phyloP scores from a whole-genome alignment of 805 yeast species.

The Schwanniomyces sp. region DNA sequence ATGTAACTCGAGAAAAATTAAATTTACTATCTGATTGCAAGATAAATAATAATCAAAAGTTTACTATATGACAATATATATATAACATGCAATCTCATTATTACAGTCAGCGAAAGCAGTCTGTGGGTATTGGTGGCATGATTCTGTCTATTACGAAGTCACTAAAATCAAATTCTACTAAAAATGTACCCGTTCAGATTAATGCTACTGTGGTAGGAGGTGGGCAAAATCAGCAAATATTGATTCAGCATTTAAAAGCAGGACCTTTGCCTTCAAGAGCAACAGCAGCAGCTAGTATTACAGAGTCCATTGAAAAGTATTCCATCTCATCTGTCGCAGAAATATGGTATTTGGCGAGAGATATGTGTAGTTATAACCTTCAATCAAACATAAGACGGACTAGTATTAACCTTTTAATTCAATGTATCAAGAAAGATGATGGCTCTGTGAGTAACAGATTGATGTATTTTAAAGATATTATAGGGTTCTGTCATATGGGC shows the following conservation, averaged over 20 bases:
- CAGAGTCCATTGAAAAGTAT: slow-evolving; percentile 49
- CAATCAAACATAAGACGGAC: slow-evolving; percentile 35
- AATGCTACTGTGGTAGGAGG: slow-evolving; percentile 48
- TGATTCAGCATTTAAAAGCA: slow-evolving; percentile 37
- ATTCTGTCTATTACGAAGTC: slow-evolving; percentile 40
- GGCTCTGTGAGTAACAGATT: slow-evolving; percentile 47
- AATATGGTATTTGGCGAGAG: slow-evolving; percentile 70
- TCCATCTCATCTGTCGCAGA: slow-evolving; percentile 64
- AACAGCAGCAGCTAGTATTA: slow-evolving; percentile 51
- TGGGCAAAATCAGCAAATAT: slow-evolving; percentile 37
- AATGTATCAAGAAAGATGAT: slow-evolving; percentile 58
- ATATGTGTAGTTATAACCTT: slow-evolving; percentile 46
- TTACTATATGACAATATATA: not conserved
- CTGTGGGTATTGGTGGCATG: slow-evolving; percentile 39
- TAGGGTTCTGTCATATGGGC: slow-evolving; percentile 38
- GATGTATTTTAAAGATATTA: slow-evolving; percentile 61
- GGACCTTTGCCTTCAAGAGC: slow-evolving; percentile 40
- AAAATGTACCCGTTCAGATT: slow-evolving; percentile 31
- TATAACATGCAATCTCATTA: slow-evolving; percentile 25
- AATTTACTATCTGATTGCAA: not conserved
- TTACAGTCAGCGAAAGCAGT: slow-evolving; percentile 25
- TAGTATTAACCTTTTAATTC: slow-evolving; percentile 51
- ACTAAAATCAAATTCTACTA: slow-evolving; percentile 23
- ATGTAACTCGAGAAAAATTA: not conserved
- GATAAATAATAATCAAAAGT: not conserved